Conservation (phyloP, 129 eudicot species). For the Glebionis coronaria region DNA sequence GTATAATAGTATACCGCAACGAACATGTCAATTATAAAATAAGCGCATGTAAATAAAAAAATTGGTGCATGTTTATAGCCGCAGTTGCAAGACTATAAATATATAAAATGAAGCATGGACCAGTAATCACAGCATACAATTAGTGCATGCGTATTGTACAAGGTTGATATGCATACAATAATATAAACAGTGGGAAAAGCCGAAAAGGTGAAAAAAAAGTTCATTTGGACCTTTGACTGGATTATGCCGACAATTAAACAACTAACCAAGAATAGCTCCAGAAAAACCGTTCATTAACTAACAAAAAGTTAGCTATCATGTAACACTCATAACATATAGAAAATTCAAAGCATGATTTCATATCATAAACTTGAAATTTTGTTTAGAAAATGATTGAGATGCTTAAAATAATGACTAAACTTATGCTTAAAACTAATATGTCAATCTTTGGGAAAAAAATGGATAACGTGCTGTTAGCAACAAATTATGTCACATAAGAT, state of each 20-base stretch:
- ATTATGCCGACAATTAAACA: conserved; percentile 10
- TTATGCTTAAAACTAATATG: no score
- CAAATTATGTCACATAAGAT: no score
- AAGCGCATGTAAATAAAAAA: not conserved
- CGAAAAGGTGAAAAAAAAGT: no score
- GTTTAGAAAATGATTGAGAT: no score
- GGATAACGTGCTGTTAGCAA: no score
- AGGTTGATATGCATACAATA: not conserved
- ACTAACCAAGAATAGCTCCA: conserved; percentile 5
- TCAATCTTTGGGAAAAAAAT: no score
- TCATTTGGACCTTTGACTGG: no score
- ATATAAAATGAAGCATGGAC: not conserved
- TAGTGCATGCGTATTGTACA: conserved; percentile 15
- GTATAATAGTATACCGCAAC: not conserved
- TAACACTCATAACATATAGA: no score
- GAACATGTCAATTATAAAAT: conserved; percentile 5
- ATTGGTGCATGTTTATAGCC: not conserved
- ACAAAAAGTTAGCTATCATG: not conserved
- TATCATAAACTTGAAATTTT: no score
- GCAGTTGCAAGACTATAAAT: not conserved
- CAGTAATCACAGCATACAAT: not conserved
- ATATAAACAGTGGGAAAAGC: not conserved
- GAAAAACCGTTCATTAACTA: conserved; percentile 10
- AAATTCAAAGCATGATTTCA: no score
- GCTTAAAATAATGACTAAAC: no score